Conservation (phyloP, 257 asterid genomes). For the Echites panduratus region DNA sequence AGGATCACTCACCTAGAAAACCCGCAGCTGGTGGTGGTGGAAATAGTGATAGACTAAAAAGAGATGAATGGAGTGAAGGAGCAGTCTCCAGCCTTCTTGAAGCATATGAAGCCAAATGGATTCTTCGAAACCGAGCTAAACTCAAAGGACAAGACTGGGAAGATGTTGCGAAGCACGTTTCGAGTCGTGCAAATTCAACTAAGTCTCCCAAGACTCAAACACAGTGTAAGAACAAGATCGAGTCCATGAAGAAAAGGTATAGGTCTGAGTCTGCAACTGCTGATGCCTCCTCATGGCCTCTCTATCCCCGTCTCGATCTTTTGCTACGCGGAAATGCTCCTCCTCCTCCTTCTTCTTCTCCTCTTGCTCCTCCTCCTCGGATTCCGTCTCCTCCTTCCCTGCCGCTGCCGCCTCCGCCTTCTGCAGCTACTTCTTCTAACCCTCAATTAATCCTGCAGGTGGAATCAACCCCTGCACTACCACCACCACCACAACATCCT, state of each 20-base stretch:
- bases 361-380: no score
- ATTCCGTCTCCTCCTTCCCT: not conserved
- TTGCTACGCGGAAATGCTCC: constrained; percentile 62
- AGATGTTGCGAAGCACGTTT: constrained; percentile 68
- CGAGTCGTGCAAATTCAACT: constrained; percentile 33
- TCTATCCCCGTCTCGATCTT: constrained; percentile 62
- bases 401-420: not conserved
- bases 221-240: constrained; percentile 88
- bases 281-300: constrained; percentile 73
- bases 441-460: constrained; percentile 3
- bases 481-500: constrained; percentile 11
- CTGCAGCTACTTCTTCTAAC: constrained; percentile 1
- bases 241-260: constrained; percentile 91
- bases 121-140: constrained; percentile 72
- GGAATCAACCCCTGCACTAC: constrained; percentile 1
- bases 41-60: constrained; percentile 47
- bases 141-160: constrained; percentile 95
- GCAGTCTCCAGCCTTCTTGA: constrained; percentile 70
- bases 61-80: constrained; percentile 95
- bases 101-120: constrained; percentile 77
- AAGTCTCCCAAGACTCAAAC: constrained; percentile 70
- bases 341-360: no score
- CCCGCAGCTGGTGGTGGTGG: constrained; percentile 2
- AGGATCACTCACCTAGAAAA: constrained; percentile 39
- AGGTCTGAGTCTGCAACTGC: constrained; percentile 69